Evolutionary conservation across 129 eudicot genomes (phyloP), one percentile per base, ranked within the genome.

Genomic region (Deinandra increscens): DNA sequence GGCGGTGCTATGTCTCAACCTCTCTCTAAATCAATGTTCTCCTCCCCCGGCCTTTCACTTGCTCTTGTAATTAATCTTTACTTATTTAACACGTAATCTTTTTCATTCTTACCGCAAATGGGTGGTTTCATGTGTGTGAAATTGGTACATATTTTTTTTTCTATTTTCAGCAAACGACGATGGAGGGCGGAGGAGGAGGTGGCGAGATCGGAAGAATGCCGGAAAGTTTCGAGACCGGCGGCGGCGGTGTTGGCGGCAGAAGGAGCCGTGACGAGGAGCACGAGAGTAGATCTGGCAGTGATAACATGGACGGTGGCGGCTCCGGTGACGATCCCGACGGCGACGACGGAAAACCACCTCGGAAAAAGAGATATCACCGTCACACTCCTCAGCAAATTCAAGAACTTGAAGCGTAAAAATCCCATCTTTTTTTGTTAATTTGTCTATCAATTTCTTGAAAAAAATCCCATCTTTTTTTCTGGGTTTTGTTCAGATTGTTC

Each of bases 261-360:
- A 82, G 99, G 69, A 83, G 88, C 72, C 81, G 99, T 15, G 99
- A 94, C 18, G 99, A 94, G 37, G 98, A 93, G 74, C 95, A 87
- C 68, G 99, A 94, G 75, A 91, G 99, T 75, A 94, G 97, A 94
- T 94, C 99, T 75, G 99, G 97, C 1, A 89, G 97, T 77, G 99
- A 84, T 79, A 84, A 94, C 73, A 77, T 94, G 91, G 99, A 94
- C 17, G 97, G 93, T 31, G 93, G 69, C 18, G 89, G 93, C 34
- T 96, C 97, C 26, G 99, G 91, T 74, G 99, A 94, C 53, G 95
- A 79, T 41, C 81, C 81, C 29, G 99, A 94, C 44, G 93, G 80
- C 37, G 80, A 88, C 65, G 99, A 89, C 69, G 81, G 81, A 23
- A 84, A 85, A 55, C 99, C 99, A 12, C 90, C 93, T 0, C 65